phyloP scores from a whole-genome alignment of 352 stramenopile species.

The Pythium dissimile region DNA sequence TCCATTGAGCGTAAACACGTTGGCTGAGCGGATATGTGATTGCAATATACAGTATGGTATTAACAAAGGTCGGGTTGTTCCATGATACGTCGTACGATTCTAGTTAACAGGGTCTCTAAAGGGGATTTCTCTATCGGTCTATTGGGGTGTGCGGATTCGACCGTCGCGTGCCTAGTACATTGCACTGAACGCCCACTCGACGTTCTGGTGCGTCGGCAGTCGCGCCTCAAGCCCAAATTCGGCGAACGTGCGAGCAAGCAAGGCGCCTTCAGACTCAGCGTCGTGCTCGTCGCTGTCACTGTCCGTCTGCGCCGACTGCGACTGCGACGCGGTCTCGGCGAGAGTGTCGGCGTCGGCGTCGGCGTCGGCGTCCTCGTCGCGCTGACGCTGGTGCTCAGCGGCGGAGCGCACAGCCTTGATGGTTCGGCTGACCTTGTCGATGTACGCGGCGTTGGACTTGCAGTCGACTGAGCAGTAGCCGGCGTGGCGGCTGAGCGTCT shows the following conservation, averaged over 20 bases:
- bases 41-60: neutral
- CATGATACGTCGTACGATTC: constrained; percentile 6
- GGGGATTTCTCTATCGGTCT: constrained; percentile 12
- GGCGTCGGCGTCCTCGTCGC: constrained; percentile 19
- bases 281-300: constrained; percentile 8
- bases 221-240: constrained; percentile 73
- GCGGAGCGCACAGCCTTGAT: constrained; percentile 76
- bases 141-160: constrained; percentile 7
- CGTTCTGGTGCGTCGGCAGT: constrained; percentile 49
- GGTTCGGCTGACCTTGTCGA: constrained; percentile 79
- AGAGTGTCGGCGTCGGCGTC: neutral
- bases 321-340: constrained; percentile 2
- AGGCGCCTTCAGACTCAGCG: neutral
- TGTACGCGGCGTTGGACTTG: constrained; percentile 84
- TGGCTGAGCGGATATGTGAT: neutral
- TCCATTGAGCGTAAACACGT: neutral
- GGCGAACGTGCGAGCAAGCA: constrained; percentile 51
- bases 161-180: constrained; percentile 43
- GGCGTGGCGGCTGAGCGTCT: constrained; percentile 68
- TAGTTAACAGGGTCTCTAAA: constrained; percentile 21
- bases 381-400: constrained; percentile 45
- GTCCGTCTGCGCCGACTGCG: constrained; percentile 14
- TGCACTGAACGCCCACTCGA: constrained; percentile 76
- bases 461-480: constrained; percentile 87
- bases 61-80: neutral